Conservation (phyloP, 148 eudicot genomes). For the Fagopyrum homotropicum region DNA sequence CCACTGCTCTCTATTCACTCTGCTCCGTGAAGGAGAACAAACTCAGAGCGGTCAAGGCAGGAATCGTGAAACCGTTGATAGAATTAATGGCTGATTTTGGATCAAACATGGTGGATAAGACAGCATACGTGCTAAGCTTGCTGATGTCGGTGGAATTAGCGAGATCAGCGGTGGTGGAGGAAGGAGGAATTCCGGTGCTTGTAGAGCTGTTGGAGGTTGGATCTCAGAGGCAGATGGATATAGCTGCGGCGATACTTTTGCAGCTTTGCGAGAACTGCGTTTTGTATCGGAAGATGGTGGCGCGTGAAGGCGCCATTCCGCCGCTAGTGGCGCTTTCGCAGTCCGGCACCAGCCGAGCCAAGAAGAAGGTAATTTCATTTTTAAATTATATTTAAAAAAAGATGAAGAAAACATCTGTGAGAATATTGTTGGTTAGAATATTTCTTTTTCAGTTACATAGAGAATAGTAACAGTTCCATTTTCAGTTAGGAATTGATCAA, state of each 20-base stretch:
- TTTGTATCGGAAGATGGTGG: conserved; percentile 68
- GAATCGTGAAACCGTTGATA: conserved; percentile 25
- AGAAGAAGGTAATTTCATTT: conserved; percentile 53
- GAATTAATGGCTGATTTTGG: conserved; percentile 23
- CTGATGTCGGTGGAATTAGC: conserved; percentile 48
- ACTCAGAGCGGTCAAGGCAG: conserved; percentile 28
- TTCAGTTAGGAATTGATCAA: background rate
- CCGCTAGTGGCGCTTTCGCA: conserved; percentile 70
- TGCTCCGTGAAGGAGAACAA: conserved; percentile 23
- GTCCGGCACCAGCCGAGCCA: conserved; percentile 68
- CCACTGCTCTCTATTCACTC: conserved; percentile 30
- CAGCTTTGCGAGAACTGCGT: conserved; percentile 60
- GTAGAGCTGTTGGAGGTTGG: conserved; percentile 81
- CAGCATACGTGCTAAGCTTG: conserved; percentile 11
- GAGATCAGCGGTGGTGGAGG: conserved; percentile 57
- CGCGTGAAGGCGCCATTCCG: conserved; percentile 87
- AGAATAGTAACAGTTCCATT: background rate
- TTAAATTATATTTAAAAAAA: background rate
- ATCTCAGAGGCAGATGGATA: conserved; percentile 65
- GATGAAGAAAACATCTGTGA: too few species aligned
- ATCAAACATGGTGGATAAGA: conserved; percentile 25
- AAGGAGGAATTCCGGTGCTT: conserved; percentile 76
- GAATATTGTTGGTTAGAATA: too few species aligned
- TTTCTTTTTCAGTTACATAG: background rate
- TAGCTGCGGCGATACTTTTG: conserved; percentile 53